phyloP scores from a whole-genome alignment of 176 grass and related monocot species.

The Bromus sterilis region DNA sequence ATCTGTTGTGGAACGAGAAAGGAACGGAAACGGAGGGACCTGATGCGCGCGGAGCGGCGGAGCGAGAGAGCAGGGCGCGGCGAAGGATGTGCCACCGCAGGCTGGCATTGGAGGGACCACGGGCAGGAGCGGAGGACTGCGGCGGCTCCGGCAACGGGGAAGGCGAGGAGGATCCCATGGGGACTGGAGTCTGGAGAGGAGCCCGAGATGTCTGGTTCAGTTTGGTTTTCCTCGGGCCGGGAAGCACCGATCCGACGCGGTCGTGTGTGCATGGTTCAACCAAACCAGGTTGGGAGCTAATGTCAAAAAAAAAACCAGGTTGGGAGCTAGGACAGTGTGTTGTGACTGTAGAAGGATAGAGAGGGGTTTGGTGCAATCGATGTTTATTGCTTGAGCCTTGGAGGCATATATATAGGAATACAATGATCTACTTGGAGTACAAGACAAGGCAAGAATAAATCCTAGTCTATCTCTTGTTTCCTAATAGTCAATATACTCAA shows the following conservation, averaged over 20 bases:
- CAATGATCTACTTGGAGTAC: no score
- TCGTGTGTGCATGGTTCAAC: background rate
- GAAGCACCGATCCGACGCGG: background rate
- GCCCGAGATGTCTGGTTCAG: background rate
- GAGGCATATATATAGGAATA: no score
- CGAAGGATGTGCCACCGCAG: slow-evolving; percentile 68
- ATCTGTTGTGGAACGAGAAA: background rate
- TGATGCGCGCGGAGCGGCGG: slow-evolving; percentile 12
- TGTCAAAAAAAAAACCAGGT: no score
- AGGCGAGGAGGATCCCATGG: slow-evolving; percentile 21
- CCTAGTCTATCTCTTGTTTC: no score
- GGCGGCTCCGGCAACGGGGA: background rate
- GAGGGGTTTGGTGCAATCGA: no score
- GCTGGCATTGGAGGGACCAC: slow-evolving; percentile 31
- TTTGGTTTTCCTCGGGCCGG: background rate
- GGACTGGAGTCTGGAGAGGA: background rate
- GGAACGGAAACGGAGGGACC: slow-evolving; percentile 15
- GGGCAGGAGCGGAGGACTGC: background rate
- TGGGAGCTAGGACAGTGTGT: no score
- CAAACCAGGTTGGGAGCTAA: background rate
- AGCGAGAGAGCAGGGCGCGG: slow-evolving; percentile 33
- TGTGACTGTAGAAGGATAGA: no score
- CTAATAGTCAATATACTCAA: no score
- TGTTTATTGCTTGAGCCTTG: no score
- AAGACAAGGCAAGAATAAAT: no score